Conservation (phyloP, 2,329 filamentous ascomycete genomes). For the Phialophora chinensis region DNA sequence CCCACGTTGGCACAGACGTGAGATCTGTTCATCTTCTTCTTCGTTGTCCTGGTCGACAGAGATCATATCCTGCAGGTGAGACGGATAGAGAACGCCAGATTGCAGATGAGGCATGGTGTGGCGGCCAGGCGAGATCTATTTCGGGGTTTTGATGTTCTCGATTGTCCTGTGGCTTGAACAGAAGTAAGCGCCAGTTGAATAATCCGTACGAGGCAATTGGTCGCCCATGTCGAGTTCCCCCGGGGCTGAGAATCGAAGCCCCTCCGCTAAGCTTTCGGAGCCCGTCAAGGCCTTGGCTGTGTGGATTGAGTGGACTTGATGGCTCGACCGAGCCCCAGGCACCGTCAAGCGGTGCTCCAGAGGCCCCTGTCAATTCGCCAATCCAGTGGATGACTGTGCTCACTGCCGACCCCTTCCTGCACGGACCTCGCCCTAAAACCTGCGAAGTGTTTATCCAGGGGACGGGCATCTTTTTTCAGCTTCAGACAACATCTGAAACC, state of each 20-base stretch:
- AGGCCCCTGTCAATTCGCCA: constrained; percentile 11
- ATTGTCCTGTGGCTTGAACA: constrained; percentile 5
- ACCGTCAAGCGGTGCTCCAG: constrained; percentile 6
- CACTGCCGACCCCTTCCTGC: constrained; percentile 1
- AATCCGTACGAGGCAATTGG: constrained; percentile 8
- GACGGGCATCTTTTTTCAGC: constrained; percentile 19
- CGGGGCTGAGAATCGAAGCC: constrained; percentile 2
- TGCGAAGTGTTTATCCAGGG: background rate
- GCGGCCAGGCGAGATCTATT: constrained; percentile 16
- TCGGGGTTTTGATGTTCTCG: constrained; percentile 8
- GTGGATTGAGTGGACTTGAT: constrained; percentile 5
- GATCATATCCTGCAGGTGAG: constrained; percentile 6
- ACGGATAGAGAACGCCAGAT: background rate
- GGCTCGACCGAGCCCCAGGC: constrained; percentile 11
- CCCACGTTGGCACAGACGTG: background rate
- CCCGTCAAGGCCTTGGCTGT: constrained; percentile 16
- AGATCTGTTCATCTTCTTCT: background rate
- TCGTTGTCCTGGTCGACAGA: background rate
- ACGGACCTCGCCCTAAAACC: background rate
- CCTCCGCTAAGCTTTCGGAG: constrained; percentile 27
- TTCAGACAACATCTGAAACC: constrained; percentile 27
- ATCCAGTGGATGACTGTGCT: constrained; percentile 4
- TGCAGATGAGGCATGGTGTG: background rate
- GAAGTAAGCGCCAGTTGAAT: constrained; percentile 20
- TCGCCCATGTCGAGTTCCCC: background rate